Conservation (phyloP, 2,329 filamentous ascomycete genomes). For the Penicillium sp. region DNA sequence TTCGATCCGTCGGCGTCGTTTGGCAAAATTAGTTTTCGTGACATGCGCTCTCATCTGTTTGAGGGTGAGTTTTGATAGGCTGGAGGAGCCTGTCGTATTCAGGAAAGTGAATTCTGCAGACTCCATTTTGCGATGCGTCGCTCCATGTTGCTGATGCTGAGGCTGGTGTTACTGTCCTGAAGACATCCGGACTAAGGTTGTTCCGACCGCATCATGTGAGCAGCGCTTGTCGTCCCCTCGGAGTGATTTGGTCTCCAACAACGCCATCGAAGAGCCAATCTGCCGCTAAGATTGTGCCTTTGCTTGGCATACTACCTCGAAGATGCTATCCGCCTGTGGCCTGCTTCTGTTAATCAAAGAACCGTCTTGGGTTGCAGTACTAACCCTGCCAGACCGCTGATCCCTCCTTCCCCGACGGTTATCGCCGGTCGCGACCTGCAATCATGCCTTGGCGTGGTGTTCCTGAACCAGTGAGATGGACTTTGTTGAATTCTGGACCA, state of each 20-base stretch:
- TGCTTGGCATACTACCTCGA: slow-evolving; percentile 10
- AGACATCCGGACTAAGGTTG: neutral
- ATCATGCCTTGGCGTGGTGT: slow-evolving; percentile 6
- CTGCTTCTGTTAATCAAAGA: neutral
- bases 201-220: neutral
- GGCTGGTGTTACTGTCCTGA: neutral
- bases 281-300: neutral
- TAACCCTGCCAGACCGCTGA: slow-evolving; percentile 7
- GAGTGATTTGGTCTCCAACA: neutral
- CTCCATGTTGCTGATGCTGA: neutral
- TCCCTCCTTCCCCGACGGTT: slow-evolving; percentile 5
- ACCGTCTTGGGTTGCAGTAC: slow-evolving; percentile 19
- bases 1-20: slow-evolving; percentile 9
- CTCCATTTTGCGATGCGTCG: slow-evolving; percentile 1
- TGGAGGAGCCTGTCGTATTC: slow-evolving; percentile 12
- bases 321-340: neutral
- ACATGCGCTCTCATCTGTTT: slow-evolving; percentile 17
- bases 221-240: neutral
- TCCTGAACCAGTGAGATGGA: slow-evolving; percentile 6
- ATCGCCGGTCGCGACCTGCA: slow-evolving; percentile 5
- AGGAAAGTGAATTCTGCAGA: neutral
- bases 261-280: neutral
- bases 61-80: neutral
- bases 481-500: neutral
- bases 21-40: slow-evolving; percentile 15